These are phyloP conservation scores for Stereum hirsutum DNA, from an alignment of 1,284 basidiomycete genomes.

Conservation along the genomic window DNA sequence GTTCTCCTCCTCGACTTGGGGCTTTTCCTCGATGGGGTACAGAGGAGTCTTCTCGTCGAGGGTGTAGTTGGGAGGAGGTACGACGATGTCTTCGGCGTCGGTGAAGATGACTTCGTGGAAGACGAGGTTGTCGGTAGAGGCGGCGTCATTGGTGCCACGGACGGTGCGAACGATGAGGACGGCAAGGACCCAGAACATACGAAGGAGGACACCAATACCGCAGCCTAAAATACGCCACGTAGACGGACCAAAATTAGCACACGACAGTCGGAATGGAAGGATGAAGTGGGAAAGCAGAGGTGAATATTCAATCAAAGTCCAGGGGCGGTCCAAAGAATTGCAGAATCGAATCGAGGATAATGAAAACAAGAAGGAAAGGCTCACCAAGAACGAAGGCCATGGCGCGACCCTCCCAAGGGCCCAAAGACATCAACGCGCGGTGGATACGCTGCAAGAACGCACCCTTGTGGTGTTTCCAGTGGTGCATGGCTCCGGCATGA, in stretches of 20 bases:
- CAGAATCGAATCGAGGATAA: no score
- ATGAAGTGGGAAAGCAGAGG: neutral
- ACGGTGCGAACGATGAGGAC: constrained; percentile 49
- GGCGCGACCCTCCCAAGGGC: constrained; percentile 72
- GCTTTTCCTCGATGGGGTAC: constrained; percentile 2
- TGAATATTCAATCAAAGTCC: no score
- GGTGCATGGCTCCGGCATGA: neutral
- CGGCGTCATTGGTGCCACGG: constrained; percentile 21
- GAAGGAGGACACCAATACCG: constrained; percentile 67
- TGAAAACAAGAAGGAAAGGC: constrained; percentile 17
- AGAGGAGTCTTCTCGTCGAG: constrained; percentile 39
- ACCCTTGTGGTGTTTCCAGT: neutral
- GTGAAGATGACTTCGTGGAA: constrained; percentile 21
- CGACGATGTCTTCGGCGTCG: constrained; percentile 26
- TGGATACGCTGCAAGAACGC: constrained; percentile 37
- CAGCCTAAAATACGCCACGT: no score
- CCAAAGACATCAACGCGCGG: constrained; percentile 53
- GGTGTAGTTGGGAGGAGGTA: constrained; percentile 41
- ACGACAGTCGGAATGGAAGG: neutral
- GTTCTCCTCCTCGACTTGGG: neutral
- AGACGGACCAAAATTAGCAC: no score
- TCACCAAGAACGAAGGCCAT: constrained; percentile 73
- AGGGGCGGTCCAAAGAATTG: no score
- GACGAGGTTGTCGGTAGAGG: constrained; percentile 1
- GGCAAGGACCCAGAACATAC: constrained; percentile 67